Evolutionary conservation across 441 rosid species (phyloP), one percentile per base, ranked within the genome.

Genomic region (Daphne laureola): DNA sequence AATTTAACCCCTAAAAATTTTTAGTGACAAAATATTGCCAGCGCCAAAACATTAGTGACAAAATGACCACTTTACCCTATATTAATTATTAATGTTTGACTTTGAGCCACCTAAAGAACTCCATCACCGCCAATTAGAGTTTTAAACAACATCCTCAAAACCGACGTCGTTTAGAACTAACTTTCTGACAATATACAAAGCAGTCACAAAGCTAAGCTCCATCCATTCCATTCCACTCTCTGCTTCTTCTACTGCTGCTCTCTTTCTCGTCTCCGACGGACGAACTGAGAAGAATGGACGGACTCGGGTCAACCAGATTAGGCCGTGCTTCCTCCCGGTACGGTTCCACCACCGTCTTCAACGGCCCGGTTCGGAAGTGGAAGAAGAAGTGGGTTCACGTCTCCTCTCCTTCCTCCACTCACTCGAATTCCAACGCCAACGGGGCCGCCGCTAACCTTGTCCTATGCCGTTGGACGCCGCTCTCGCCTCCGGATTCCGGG

Each of bases 381-480:
- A 84, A 79, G 81, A 84, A 84, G 82, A 79, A 70, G 73, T 84
- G 91, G 91, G 86, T 84, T 60, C 92, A 90, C 64, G 88, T 92
- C 52, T 73, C 92, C 2, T 62, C 77, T 8, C 65, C 82, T n/a
- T 46, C 80, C 45, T 52, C 68, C 11, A 57, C 57, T 53, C 71
- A 70, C 59, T 69, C 69, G 46, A 75, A 70, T 47, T 59, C 72
- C 67, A 79, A 76, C 74, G 78, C 76, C 53, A 70, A 71, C 57
- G 54, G 43, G 57, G 59, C 41, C 51, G 51, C 17, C 54, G 54
- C 31, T 49, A 61, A 50, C 53, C 59, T 83, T 25, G 59, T 78
- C 50, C 85, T 77, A 65, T 75, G 80, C 53, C 72, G 73, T 64
- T 82, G 88, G 88, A 82, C 88, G 38, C 88, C 88, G 17, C 68